Evolutionary conservation across 768 basidiomycete species (phyloP).

Genomic region (Calocera viscosa): DNA sequence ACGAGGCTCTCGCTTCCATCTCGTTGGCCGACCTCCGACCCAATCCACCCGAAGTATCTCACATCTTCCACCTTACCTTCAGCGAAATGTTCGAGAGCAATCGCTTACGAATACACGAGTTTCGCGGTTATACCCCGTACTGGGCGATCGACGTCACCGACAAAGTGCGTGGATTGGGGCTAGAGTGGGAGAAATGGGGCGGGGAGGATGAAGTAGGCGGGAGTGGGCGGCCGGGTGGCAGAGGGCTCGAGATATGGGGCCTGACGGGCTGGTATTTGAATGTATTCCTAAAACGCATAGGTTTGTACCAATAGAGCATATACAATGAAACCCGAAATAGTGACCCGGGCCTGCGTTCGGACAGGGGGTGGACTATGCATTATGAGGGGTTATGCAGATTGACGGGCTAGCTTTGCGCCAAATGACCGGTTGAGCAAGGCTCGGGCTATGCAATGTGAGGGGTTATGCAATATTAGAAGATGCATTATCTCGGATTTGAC

Average conservation of each 20-base stretch:
- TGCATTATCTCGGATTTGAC: too few species aligned
- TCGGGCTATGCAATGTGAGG: too few species aligned
- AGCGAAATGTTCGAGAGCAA: constrained; percentile 35
- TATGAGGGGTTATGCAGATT: too few species aligned
- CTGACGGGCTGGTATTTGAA: constrained; percentile 74
- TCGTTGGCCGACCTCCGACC: constrained; percentile 37
- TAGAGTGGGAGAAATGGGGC: constrained; percentile 20
- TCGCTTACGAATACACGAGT: constrained; percentile 41
- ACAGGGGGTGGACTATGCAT: too few species aligned
- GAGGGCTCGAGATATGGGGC: constrained; percentile 63
- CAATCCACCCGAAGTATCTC: constrained; percentile 53
- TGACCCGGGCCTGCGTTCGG: too few species aligned
- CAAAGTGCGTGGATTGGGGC: constrained; percentile 25
- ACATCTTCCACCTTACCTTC: constrained; percentile 60
- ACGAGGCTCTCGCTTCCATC: constrained; percentile 40
- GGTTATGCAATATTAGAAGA: too few species aligned
- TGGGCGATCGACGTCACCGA: constrained; percentile 59
- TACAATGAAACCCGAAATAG: too few species aligned
- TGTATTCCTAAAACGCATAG: constrained; percentile 44
- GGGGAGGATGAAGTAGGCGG: constrained; percentile 29
- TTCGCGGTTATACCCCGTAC: constrained; percentile 47
- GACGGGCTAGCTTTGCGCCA: too few species aligned
- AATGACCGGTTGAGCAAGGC: too few species aligned
- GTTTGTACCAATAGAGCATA: neutral
- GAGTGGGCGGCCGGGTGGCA: constrained; percentile 33